Conservation (phyloP, 768 basidiomycete genomes). For the Tubosaeta brunneosetosa region DNA sequence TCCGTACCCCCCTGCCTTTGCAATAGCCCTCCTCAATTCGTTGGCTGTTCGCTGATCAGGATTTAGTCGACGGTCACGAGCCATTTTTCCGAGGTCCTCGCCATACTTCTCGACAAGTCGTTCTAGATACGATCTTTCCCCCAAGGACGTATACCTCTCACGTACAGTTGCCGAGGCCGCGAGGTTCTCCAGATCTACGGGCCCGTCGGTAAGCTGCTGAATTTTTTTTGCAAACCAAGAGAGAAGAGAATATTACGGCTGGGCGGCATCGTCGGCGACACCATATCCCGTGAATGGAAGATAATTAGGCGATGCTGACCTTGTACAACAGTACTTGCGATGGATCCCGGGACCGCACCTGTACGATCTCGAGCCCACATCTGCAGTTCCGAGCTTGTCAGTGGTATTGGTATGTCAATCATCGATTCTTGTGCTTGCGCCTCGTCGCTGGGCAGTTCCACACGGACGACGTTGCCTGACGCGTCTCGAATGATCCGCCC, state of each 20-base stretch:
- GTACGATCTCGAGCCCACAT: conserved; percentile 14
- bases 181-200: conserved; percentile 60
- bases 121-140: conserved; percentile 64
- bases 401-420: conserved; percentile 36
- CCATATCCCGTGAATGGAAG: background rate
- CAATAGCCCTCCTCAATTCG: conserved; percentile 62
- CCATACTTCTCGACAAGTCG: conserved; percentile 68
- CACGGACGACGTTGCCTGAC: conserved; percentile 65
- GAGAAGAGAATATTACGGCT: conserved; percentile 1
- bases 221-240: background rate
- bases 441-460: conserved; percentile 58
- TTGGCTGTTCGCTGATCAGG: conserved; percentile 80
- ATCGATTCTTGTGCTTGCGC: conserved; percentile 31
- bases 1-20: conserved; percentile 47
- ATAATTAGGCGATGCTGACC: conserved; percentile 29
- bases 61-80: conserved; percentile 74
- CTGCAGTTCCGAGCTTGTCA: conserved; percentile 13
- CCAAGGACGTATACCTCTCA: conserved; percentile 59
- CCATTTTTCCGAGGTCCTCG: conserved; percentile 70
- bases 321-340: conserved; percentile 13
- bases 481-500: conserved; percentile 82
- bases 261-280: background rate
- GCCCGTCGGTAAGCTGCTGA: conserved; percentile 10
- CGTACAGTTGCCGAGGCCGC: conserved; percentile 45
- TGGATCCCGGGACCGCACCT: background rate